Conservation (phyloP, 148 eudicot species). For the Diospyros lotus region DNA sequence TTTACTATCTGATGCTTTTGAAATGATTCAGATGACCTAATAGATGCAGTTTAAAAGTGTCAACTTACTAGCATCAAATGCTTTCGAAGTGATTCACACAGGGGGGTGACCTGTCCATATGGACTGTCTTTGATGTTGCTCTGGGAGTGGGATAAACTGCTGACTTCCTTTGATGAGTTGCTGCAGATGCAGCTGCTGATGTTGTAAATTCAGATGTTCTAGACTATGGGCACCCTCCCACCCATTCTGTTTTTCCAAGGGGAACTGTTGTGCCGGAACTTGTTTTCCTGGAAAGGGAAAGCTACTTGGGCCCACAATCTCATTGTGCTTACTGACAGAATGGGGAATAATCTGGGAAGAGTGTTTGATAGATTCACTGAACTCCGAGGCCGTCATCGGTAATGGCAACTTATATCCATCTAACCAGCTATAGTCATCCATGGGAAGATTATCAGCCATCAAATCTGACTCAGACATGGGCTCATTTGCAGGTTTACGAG, state of each 20-base stretch:
- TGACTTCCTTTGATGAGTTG: constrained; percentile 29
- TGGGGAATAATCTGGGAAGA: constrained; percentile 22
- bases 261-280: constrained; percentile 29
- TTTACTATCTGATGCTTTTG: no score
- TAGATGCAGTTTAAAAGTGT: no score
- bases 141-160: constrained; percentile 38
- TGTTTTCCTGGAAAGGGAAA: constrained; percentile 65
- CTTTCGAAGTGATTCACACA: constrained; percentile 36
- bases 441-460: constrained; percentile 24
- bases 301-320: constrained; percentile 32
- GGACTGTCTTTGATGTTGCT: constrained; percentile 42
- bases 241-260: constrained; percentile 28
- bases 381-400: constrained; percentile 23
- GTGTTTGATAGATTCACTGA: constrained; percentile 21
- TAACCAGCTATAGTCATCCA: constrained; percentile 50
- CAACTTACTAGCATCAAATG: constrained; percentile 26
- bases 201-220: constrained; percentile 27
- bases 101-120: constrained; percentile 43
- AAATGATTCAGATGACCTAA: no score
- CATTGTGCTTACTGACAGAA: constrained; percentile 20
- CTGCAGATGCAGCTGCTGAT: constrained; percentile 37
- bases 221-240: constrained; percentile 31
- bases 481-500: constrained; percentile 32
- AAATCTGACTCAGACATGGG: constrained; percentile 27
- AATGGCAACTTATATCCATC: constrained; percentile 43